These are phyloP conservation scores for Gastrolobium villosum DNA, from an alignment of 306 rosid species.

Conservation along the genomic window DNA sequence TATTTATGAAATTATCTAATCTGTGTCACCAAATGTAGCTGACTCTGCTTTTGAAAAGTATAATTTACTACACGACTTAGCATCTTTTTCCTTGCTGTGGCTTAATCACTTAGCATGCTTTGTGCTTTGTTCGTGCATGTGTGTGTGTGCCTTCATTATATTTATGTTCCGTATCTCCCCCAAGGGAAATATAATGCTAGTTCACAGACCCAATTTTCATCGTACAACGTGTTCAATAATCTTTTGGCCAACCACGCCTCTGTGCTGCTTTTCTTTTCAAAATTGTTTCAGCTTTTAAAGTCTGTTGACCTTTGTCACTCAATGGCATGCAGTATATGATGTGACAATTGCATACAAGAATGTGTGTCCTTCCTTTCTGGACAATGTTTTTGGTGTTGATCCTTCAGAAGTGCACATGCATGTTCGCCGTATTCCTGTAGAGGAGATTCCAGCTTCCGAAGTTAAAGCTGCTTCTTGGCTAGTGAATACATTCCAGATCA, in stretches of 20 bases:
- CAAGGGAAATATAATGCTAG: conserved; percentile 14
- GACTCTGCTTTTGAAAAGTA: conserved; percentile 20
- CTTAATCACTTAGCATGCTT: not conserved
- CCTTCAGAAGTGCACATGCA: conserved; percentile 97
- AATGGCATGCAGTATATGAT: conserved; percentile 80
- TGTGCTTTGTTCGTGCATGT: conserved; percentile 7
- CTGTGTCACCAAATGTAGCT: conserved; percentile 3
- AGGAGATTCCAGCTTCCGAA: conserved; percentile 71
- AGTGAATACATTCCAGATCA: conserved; percentile 62
- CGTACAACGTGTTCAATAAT: conserved; percentile 8
- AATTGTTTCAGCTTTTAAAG: conserved; percentile 18
- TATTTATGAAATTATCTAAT: conserved; percentile 1
- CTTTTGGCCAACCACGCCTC: conserved; percentile 1
- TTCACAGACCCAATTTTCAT: conserved; percentile 15
- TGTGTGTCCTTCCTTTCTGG: conserved; percentile 81
- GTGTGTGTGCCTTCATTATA: not conserved
- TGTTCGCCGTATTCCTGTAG: conserved; percentile 69
- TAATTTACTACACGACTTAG: not conserved
- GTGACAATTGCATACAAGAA: conserved; percentile 83
- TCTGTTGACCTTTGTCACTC: conserved; percentile 26
- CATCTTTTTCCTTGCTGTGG: not conserved
- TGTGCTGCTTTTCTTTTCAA: not conserved
- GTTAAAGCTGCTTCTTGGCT: conserved; percentile 75
- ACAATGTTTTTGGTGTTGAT: conserved; percentile 89
- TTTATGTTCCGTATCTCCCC: conserved; percentile 1